Conservation (phyloP, 2,329 filamentous ascomycete genomes). For the Apiospora arundinis region DNA sequence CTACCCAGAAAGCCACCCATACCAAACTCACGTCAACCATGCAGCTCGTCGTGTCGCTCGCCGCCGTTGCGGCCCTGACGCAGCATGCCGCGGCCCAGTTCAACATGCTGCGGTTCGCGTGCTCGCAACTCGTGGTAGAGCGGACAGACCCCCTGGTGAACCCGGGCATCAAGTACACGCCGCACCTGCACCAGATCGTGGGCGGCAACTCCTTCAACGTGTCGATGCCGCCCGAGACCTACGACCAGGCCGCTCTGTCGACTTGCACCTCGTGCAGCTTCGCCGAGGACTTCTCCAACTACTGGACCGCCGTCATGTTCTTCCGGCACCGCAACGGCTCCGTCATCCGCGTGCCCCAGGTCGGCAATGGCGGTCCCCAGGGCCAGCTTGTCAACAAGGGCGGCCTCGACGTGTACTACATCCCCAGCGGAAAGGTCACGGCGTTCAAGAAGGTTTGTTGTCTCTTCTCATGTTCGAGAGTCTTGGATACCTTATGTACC, state of each 20-base stretch:
- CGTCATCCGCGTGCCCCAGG: conserved; percentile 51
- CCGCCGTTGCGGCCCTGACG: conserved; percentile 40
- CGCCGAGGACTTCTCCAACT: conserved; percentile 52
- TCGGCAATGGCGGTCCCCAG: conserved; percentile 52
- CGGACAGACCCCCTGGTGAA: conserved; percentile 54
- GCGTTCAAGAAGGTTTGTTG: conserved; percentile 45
- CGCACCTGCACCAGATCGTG: conserved; percentile 55
- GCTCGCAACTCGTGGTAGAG: conserved; percentile 55
- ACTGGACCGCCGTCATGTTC: conserved; percentile 55
- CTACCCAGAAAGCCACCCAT: background rate
- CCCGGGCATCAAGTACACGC: conserved; percentile 51
- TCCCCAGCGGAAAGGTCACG: conserved; percentile 49
- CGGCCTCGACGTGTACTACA: conserved; percentile 53
- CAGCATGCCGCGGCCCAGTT: conserved; percentile 40
- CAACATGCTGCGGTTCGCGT: conserved; percentile 54
- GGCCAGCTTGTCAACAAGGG: conserved; percentile 50
- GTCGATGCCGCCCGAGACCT: conserved; percentile 46
- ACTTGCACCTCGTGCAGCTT: conserved; percentile 53
- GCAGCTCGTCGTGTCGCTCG: conserved; percentile 27
- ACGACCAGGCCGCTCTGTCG: conserved; percentile 44
- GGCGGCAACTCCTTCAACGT: conserved; percentile 53
- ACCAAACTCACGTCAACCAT: background rate
- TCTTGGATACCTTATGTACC: background rate
- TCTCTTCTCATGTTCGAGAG: background rate
- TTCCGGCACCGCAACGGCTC: conserved; percentile 51